These are phyloP conservation scores for Colletotrichum lentis DNA, from an alignment of 2,329 filamentous ascomycete genomes.

Conservation along the genomic window DNA sequence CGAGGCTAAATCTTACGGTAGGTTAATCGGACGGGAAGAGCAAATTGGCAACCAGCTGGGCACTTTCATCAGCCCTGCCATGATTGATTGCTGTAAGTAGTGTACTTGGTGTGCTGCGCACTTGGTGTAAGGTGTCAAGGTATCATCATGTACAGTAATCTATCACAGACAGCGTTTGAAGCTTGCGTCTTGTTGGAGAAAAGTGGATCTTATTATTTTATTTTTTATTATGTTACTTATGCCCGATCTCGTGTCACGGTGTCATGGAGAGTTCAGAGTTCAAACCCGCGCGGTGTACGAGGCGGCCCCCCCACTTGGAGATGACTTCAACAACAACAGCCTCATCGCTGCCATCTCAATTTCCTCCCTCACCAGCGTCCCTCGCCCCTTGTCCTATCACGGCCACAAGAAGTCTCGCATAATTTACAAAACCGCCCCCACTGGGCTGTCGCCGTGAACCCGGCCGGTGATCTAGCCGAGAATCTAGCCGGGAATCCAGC, in stretches of 20 bases:
- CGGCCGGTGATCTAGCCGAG: no score
- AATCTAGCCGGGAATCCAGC: not conserved
- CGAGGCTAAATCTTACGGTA: conserved; percentile 4
- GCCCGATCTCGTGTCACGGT: conserved; percentile 1
- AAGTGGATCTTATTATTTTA: conserved; percentile 14
- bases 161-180: conserved; percentile 31
- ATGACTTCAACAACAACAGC: conserved; percentile 24
- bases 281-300: conserved; percentile 1
- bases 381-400: not conserved
- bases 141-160: not conserved
- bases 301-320: conserved; percentile 15
- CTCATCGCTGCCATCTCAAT: not conserved
- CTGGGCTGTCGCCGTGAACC: no score
- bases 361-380: not conserved
- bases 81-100: conserved; percentile 17
- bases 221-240: no score
- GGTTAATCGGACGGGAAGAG: not conserved
- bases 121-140: no score
- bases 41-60: not conserved
- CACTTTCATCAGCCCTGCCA: conserved; percentile 17
- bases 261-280: conserved; percentile 14
- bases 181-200: conserved; percentile 27
- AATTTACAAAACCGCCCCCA: not conserved
- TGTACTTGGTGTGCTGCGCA: not conserved
- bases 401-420: no score